Evolutionary conservation across 495 filamentous ascomycete species (phyloP), one percentile per base, ranked within the genome.

Genomic region (Talaromyces wortmannii): DNA sequence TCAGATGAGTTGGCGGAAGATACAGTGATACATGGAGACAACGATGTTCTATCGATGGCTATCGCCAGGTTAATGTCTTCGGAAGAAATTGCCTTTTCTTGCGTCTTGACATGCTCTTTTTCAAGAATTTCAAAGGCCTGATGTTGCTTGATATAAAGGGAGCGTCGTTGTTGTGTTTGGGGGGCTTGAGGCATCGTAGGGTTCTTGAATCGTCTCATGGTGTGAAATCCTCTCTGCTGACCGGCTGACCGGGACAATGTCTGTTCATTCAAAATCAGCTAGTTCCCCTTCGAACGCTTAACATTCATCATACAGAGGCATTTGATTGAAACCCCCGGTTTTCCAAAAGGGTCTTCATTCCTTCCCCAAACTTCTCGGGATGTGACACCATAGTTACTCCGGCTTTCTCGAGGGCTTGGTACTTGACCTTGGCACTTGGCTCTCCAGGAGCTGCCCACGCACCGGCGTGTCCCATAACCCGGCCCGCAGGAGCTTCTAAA

Each of bases 381-480:
- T 95, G 90, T 55, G 88, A 82, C 7, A 92, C 86, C 68, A 95
- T 85, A 1, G 82, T 82, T 0, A 82, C 87, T 6, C 89, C 89
- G 13, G 83, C 89, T 55, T 76, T 71, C 62, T 86, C 70, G n/a
- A 95, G 77, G 13, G 80, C 78, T 18, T 78, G 75, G 53, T 88
- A 83, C 68, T 95, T 95, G 12, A 74, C 74, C 31, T 70, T 68
- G 0, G 85, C 81, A 54, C 77, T 76, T 7, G 83, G 83, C 57
- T 95, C 89, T 13, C 85, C 85, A 7, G 81, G 73, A 0, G 82
- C 76, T 31, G 80, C 75, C 72, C 89, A 89, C 32, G 91, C 91
- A 13, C 91, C 91, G 12, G 90, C 88, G 68, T 95, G 91, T 16
- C 91, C 91, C 90, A 96, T 94, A 33, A 91, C 78, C n/a, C 80